Base-by-base conservation (phyloP, 2,329 filamentous ascomycete genomes). In the Alternaria sp. region DNA sequence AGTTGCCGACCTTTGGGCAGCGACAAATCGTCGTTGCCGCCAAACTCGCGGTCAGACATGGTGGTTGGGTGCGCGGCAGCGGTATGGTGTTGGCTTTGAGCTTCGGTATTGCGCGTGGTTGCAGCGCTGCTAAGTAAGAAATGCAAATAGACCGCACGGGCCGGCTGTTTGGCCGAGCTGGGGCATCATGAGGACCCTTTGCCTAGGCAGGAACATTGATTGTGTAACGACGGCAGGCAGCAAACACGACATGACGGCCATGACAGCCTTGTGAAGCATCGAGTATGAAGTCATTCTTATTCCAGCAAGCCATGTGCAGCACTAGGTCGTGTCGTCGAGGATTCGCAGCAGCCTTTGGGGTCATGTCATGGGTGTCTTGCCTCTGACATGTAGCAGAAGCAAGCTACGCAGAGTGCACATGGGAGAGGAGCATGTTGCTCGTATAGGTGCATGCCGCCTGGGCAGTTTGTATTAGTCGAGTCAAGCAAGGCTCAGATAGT, bases 11-110 rank as follows among this genome's bases (percentile, higher is more conserved):
- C 78, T 66, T 81, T 81, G 54, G 79, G 79, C 60, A 81, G 65
- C 60, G 78, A 80, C 63, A 81, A 61, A 59, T 81, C 79, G 63
- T 81, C 79, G 71, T 79, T 80, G 69, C 78, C 78, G 65, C 78
- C 77, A 69, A 80, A 79, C 71, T 80, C 78, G 71, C 78, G 78
- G 60, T 80, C 78, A 59, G 77, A 79, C 78, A 80, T 80, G 68
- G 60, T 73, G 67, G 65, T 57, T 40, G 65, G 57, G 57, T 65
- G 66, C 61, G 68, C 65, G 52, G 58, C 46, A 27, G 30, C 46
- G 46, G 20, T 55, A 59, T 18, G 32, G 32, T 43, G 43, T 54
- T 60, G 60, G 62, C 51, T 45, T 62, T 50, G 45, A 50, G 59
- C 60, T 60, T 41, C 18, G 38, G 44, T 44, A 18, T 36, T 44